A percentile compares a stretch with the other conserved stretches of the same genome.
These are phyloP conservation scores for Talaromyces ruber DNA, from an alignment of 495 filamentous ascomycete species.

Conservation along the genomic window DNA sequence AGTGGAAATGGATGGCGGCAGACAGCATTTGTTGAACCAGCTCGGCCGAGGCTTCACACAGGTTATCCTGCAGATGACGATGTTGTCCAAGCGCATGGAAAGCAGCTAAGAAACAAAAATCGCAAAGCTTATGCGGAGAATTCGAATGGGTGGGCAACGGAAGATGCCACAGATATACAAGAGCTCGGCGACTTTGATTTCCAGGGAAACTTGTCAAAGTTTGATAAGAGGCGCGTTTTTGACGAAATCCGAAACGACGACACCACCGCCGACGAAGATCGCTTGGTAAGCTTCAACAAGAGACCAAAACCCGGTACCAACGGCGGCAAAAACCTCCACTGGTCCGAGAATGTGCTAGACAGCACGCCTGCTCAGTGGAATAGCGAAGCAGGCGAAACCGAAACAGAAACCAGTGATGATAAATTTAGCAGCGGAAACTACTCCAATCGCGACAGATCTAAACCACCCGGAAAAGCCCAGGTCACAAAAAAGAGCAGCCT, in stretches of 20 bases:
- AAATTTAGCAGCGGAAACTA: slow-evolving; percentile 46
- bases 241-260: slow-evolving; percentile 83
- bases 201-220: slow-evolving; percentile 75
- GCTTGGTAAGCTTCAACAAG: slow-evolving; percentile 83
- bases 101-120: slow-evolving; percentile 47
- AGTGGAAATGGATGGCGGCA: slow-evolving; percentile 68
- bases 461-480: slow-evolving; percentile 36
- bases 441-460: slow-evolving; percentile 44
- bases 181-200: slow-evolving; percentile 94
- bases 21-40: slow-evolving; percentile 67
- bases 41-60: slow-evolving; percentile 20
- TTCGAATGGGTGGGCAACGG: slow-evolving; percentile 89
- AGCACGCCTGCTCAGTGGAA: slow-evolving; percentile 49
- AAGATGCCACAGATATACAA: slow-evolving; percentile 95
- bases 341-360: slow-evolving; percentile 86
- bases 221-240: slow-evolving; percentile 86
- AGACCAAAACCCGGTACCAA: slow-evolving; percentile 65
- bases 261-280: slow-evolving; percentile 75
- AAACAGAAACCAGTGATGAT: slow-evolving; percentile 47
- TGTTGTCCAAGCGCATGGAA: slow-evolving; percentile 15
- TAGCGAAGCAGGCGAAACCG: slow-evolving; percentile 61
- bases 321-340: slow-evolving; percentile 83
- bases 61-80: slow-evolving; percentile 8
- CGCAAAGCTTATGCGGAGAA: slow-evolving; percentile 45
- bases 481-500: slow-evolving; percentile 57